Base-by-base conservation (phyloP, 768 basidiomycete species). In the Goffeauzyma gilvescens region DNA sequence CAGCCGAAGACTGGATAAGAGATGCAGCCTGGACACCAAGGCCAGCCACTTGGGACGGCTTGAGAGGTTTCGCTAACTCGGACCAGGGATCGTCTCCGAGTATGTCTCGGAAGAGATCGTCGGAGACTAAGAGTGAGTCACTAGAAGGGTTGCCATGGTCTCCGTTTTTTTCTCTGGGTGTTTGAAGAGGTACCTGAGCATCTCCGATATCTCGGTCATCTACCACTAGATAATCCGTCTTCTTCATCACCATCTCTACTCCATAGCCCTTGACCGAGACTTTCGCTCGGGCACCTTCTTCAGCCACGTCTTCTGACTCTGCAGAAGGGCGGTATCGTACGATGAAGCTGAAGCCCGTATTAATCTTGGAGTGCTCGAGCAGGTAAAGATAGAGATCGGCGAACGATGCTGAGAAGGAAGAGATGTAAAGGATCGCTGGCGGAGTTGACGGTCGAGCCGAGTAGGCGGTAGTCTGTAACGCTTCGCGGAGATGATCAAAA, bases 191-290 rank as follows among this genome's bases (percentile, higher is more conserved):
- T n/a, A n/a, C n/a, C n/a, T n/a, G n/a, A n/a, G n/a, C 38, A 6
- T 32, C 23, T 10, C 23, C 18, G 28, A 43, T 25, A 5, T 71
- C 62, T 33, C 93, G 68, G 60, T 98, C 93, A 57, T 98, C 93
- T 6, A 95, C 66, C 4, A 79, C 86, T 10, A 95, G 72, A 58
- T 96, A 98, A 54, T 98, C 93, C 71, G 75, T 93, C 67, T 89
- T 93, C 69, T 98, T 98, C 53, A 98, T 64, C 52, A 90, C 85
- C 41, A 98, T 67, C 17, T 80, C 71, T 6, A 89, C 89, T 3
- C 93, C 93, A 53, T 85, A 98, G 4, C 90, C 90, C 3, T 80
- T 76, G 6, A 98, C 66, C 54, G 72, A 69, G 13, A 48, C 51
- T 22, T 40, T 36, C 31, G 18, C 31, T 12, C 15, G 15, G 10